A percentile compares a stretch with the other conserved stretches of the same genome.
phyloP scores from a whole-genome alignment of 257 asterid genomes.

The Haberlea rhodopensis region DNA sequence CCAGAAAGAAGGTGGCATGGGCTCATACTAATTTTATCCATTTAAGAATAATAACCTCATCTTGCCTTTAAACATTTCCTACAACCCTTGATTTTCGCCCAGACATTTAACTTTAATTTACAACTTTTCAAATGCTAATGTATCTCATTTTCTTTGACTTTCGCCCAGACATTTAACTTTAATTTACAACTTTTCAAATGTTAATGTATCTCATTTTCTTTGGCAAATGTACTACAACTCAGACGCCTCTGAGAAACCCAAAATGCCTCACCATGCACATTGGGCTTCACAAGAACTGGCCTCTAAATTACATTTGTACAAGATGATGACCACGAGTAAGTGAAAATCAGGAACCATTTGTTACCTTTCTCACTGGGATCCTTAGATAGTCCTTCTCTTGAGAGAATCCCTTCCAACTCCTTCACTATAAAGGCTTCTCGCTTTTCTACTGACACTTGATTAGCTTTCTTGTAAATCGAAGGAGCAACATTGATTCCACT shows the following conservation, averaged over 20 bases:
- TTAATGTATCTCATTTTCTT: too few species aligned
- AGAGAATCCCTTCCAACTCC: constrained; percentile 78
- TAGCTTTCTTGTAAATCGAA: constrained; percentile 75
- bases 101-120: neutral
- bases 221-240: neutral
- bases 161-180: neutral
- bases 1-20: too few species aligned
- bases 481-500: constrained; percentile 68
- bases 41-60: too few species aligned
- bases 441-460: constrained; percentile 69
- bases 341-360: constrained; percentile 16
- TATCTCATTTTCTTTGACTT: neutral
- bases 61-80: too few species aligned
- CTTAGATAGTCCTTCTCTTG: constrained; percentile 80
- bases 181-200: neutral
- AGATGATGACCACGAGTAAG: constrained; percentile 12
- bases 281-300: constrained; percentile 8
- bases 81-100: neutral
- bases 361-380: constrained; percentile 93
- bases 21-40: too few species aligned
- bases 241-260: constrained; percentile 2
- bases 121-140: neutral
- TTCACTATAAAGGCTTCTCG: constrained; percentile 70
- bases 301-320: constrained; percentile 7
- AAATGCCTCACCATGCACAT: constrained; percentile 7